These are phyloP conservation scores for Lobulomyces angularis DNA, from an alignment of 192 early-diverging fungal species.

Conservation along the genomic window DNA sequence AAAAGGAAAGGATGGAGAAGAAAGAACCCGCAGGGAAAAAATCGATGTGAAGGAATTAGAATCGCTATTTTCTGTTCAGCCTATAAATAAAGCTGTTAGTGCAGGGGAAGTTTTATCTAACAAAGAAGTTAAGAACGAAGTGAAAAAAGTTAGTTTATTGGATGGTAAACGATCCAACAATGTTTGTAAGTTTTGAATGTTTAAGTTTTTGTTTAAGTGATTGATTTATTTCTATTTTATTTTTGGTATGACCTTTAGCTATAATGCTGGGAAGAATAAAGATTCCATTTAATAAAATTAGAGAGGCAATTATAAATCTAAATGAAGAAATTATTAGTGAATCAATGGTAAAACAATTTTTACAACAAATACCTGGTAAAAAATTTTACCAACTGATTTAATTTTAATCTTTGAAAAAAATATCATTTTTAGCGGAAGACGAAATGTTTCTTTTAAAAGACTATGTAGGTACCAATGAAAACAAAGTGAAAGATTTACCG, in stretches of 20 bases:
- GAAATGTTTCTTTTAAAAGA: slow-evolving; percentile 22
- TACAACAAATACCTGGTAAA: slow-evolving; percentile 18
- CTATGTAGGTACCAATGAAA: slow-evolving; percentile 18
- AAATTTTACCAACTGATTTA: too few relatives aligned
- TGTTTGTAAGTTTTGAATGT: slow-evolving; percentile 12
- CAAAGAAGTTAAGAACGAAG: slow-evolving; percentile 9
- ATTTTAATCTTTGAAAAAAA: too few relatives aligned
- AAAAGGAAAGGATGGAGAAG: slow-evolving; percentile 17
- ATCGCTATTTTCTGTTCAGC: slow-evolving; percentile 21
- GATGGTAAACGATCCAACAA: slow-evolving; percentile 33
- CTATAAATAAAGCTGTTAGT: background rate
- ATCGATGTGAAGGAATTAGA: slow-evolving; percentile 31
- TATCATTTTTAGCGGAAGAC: slow-evolving; percentile 30
- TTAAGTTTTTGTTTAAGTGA: background rate
- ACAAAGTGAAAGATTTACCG: slow-evolving; percentile 24
- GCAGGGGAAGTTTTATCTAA: background rate
- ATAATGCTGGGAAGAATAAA: slow-evolving; percentile 19
- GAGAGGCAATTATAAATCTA: slow-evolving; percentile 24
- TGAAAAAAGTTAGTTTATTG: slow-evolving; percentile 23
- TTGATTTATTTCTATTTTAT: slow-evolving; percentile 9
- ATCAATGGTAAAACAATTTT: slow-evolving; percentile 20
- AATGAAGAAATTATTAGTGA: slow-evolving; percentile 19
- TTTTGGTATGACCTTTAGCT: slow-evolving; percentile 4
- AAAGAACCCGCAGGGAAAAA: slow-evolving; percentile 13
- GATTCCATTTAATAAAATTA: slow-evolving; percentile 28